Evolutionary conservation across 768 basidiomycete species (phyloP).

Genomic region (Russula sp.): DNA sequence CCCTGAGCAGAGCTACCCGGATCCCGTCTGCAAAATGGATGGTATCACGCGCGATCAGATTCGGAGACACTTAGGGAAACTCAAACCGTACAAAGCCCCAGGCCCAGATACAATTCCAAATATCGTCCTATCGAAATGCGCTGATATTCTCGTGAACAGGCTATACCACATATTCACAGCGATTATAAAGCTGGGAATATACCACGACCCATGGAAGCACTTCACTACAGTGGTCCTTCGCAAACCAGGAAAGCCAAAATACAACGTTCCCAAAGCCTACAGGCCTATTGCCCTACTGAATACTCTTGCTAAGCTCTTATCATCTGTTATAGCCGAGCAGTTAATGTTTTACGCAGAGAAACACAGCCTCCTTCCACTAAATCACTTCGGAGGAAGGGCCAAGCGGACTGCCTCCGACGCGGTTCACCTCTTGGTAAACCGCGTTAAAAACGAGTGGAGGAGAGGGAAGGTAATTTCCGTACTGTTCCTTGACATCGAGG

Average conservation of each 20-base stretch:
- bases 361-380: too few species aligned
- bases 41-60: not conserved
- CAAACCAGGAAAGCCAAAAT: slow-evolving; percentile 29
- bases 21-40: too few species aligned
- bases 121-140: not conserved
- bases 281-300: not conserved
- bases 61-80: rapidly evolving
- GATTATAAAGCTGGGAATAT: rapidly evolving
- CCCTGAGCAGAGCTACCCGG: too few species aligned
- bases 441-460: too few species aligned
- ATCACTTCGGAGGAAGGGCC: too few species aligned
- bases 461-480: too few species aligned
- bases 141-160: not conserved
- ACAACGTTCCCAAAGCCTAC: not conserved
- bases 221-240: not conserved
- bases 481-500: too few species aligned
- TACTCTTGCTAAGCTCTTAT: not conserved
- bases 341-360: too few species aligned
- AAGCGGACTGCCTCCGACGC: too few species aligned
- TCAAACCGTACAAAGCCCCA: not conserved
- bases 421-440: too few species aligned
- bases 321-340: too few species aligned
- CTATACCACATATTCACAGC: not conserved
- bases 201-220: not conserved
- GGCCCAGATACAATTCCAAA: not conserved